Evolutionary conservation across 257 asterid genomes (phyloP).

Genomic region (Salvia rosmarinus): DNA sequence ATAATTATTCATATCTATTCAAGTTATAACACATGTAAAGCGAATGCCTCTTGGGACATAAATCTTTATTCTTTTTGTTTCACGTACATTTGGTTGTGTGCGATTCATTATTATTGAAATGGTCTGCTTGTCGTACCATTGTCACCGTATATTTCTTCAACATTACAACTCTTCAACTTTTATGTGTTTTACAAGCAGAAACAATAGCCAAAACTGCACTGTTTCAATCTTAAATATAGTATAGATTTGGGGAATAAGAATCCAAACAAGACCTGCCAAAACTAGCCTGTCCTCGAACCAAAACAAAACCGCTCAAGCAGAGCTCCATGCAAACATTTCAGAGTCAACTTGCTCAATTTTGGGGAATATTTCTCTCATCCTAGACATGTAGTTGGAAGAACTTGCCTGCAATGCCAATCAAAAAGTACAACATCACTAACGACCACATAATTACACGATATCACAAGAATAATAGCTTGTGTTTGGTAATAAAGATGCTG

Average conservation of each 20-base stretch:
- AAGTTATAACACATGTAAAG: too few species aligned
- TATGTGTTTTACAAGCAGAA: neutral
- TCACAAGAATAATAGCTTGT: conserved; percentile 12
- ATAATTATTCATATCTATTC: too few species aligned
- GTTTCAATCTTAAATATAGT: conserved; percentile 1
- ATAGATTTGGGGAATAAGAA: neutral
- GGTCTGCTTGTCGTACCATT: neutral
- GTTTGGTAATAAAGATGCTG: conserved; percentile 9
- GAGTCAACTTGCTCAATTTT: conserved; percentile 87
- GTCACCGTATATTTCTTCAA: neutral
- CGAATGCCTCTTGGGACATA: too few species aligned
- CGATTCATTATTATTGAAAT: too few species aligned
- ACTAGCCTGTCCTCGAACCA: neutral
- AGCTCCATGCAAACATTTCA: conserved; percentile 57
- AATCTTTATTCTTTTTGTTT: too few species aligned
- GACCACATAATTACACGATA: neutral
- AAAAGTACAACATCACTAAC: conserved; percentile 20
- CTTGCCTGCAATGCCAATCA: conserved; percentile 59
- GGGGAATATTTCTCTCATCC: conserved; percentile 70
- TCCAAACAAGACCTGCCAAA: conserved; percentile 20
- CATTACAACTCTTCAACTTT: neutral
- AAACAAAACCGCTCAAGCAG: neutral
- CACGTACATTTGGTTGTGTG: too few species aligned
- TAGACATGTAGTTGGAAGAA: conserved; percentile 57
- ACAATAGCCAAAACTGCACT: neutral